Evolutionary conservation across 139 green algal species (phyloP).

Genomic region (Pleodorina starrii): DNA sequence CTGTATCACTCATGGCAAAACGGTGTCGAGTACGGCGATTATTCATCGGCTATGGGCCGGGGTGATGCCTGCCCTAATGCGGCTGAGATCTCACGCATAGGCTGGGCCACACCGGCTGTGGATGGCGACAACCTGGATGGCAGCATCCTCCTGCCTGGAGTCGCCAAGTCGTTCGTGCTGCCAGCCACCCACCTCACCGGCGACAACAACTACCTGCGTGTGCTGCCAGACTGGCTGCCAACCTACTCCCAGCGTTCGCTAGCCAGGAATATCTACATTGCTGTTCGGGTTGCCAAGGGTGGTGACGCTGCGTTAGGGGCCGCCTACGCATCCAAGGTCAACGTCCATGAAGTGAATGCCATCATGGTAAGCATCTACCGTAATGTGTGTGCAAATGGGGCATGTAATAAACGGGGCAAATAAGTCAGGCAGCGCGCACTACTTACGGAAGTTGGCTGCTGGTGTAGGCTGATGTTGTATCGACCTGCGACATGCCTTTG

Average conservation of each 20-base stretch:
- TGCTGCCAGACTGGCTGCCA: not conserved
- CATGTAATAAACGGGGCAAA: too few relatives aligned
- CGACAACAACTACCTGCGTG: not conserved
- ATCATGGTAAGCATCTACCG: not conserved
- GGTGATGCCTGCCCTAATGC: not conserved
- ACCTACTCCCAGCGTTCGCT: not conserved
- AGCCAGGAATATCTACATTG: conserved; percentile 5
- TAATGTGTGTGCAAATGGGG: too few relatives aligned
- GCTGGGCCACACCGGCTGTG: not conserved
- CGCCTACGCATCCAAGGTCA: not conserved
- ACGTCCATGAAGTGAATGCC: not conserved
- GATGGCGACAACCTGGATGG: not conserved
- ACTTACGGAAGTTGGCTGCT: too few relatives aligned
- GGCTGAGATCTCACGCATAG: not conserved
- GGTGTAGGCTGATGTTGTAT: too few relatives aligned
- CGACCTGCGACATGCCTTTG: too few relatives aligned
- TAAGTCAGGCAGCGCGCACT: too few relatives aligned
- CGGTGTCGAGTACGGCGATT: not conserved
- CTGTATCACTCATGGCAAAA: conserved; percentile 17
- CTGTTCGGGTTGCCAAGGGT: conserved; percentile 1
- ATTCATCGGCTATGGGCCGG: not conserved
- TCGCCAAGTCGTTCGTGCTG: not conserved
- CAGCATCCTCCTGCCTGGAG: not conserved
- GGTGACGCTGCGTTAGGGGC: not conserved
- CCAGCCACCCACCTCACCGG: conserved; percentile 25